Evolutionary conservation across 257 asterid species (phyloP).

Genomic region (Przewalskia tangutica): DNA sequence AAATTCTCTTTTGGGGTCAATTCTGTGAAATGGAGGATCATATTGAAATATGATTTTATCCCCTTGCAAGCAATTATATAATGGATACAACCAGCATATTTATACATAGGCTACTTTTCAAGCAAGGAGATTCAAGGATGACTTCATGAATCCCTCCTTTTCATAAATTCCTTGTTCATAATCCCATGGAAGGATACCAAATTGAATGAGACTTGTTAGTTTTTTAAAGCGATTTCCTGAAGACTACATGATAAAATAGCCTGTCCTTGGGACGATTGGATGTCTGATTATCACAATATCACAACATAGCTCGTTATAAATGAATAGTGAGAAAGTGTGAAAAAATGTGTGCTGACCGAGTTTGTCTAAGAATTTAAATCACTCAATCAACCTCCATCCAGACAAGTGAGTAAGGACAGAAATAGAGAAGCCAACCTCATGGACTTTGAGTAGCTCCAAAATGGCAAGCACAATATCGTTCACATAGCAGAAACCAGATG

Average conservation of each 20-base stretch:
- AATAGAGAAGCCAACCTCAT: constrained; percentile 1
- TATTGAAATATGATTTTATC: neutral
- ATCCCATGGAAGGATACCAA: neutral
- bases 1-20: neutral
- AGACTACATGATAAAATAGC: neutral
- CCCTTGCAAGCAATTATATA: neutral
- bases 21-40: neutral
- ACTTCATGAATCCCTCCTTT: neutral
- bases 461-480: constrained; percentile 13
- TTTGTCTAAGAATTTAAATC: neutral
- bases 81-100: neutral
- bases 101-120: neutral
- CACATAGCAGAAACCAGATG: constrained; percentile 16
- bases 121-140: neutral
- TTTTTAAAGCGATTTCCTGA: neutral
- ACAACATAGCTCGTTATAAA: neutral
- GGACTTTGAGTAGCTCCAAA: constrained; percentile 14
- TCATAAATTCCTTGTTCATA: neutral
- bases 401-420: neutral
- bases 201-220: neutral
- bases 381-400: neutral
- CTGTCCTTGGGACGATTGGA: neutral
- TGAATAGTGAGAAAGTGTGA: neutral
- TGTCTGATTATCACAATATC: neutral
- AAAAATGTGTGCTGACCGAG: neutral